Evolutionary conservation across 306 rosid genomes (phyloP), one percentile per base, ranked within the genome.

Genomic region (Boehmeria nivea): DNA sequence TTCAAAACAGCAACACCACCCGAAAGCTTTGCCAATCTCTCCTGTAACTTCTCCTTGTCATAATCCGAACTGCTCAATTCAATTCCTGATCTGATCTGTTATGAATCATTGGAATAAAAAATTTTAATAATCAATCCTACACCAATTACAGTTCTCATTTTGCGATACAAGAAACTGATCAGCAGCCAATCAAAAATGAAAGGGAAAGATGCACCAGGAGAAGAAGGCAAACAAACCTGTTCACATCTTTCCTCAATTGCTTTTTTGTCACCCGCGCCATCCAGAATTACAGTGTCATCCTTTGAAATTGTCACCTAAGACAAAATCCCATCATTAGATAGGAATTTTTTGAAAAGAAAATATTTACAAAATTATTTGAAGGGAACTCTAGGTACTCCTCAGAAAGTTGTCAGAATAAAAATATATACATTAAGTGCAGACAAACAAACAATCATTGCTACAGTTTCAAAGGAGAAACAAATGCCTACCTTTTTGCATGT

Each of bases 1-100:
- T 87, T 90, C 48, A 90, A 72, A 33, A 90, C 95, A n/a, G 95
- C 98, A 46, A 90, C 98, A 65, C 98, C 95, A 16, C 98, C 98
- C 60, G 95, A 90, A 61, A 90, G 91, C 66, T 87, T 90, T 36
- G 95, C 95, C 40, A 90, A 64, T 66, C 98, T 84, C 84, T 90
- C 95, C 59, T 90, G 95, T 54, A 90, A 75, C 69, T 90, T 90
- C 24, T 90, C 95, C 80, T 72, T 90, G 85, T 90, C 98, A 66
- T 90, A 90, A 70, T 90, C 98, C 8, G 95, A 90, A 28, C 88
- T 78, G 79, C 94, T 80, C 28, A 62, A 66, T 71, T 90, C 98
- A 51, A 91, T 72, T 34, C 81, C 80, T 0, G 94, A 82, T 73
- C 98, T 77, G 27, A 87, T 87, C 98, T 91, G 88, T 66, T 46